These are phyloP conservation scores for Leccinellum luteum DNA, from an alignment of 768 basidiomycete species.

Conservation along the genomic window DNA sequence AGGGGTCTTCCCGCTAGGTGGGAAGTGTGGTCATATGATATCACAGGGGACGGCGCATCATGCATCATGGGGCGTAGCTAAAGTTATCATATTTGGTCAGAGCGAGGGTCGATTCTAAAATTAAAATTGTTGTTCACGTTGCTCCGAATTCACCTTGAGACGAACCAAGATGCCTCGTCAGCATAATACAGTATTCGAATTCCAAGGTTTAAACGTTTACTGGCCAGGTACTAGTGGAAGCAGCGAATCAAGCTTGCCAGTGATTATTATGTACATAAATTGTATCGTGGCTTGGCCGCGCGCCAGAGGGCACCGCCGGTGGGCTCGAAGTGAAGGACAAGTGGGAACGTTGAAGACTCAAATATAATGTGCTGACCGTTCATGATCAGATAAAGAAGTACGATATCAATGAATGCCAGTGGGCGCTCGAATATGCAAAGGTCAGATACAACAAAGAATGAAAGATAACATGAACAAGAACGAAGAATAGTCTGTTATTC, in stretches of 20 bases:
- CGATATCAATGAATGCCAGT: not conserved
- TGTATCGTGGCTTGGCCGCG: too few relatives aligned
- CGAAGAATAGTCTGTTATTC: slow-evolving; percentile 36
- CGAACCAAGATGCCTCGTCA: not conserved
- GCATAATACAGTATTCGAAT: not conserved
- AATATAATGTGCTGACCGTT: not conserved
- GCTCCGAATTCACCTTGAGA: not conserved
- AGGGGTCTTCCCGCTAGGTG: not conserved
- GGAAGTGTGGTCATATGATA: not conserved
- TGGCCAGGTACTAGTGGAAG: too few relatives aligned
- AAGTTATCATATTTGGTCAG: not conserved
- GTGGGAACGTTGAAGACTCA: not conserved
- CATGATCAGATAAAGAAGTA: not conserved
- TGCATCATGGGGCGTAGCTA: too few relatives aligned
- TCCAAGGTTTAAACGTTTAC: too few relatives aligned
- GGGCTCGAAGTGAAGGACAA: not conserved
- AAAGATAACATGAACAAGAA: slow-evolving; percentile 7
- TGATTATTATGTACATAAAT: too few relatives aligned
- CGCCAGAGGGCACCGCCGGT: too few relatives aligned
- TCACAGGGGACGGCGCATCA: too few relatives aligned
- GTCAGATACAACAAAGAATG: slow-evolving; percentile 12
- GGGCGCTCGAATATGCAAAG: not conserved
- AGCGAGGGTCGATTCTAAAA: not conserved
- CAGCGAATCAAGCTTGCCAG: too few relatives aligned
- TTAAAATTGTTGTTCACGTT: too few relatives aligned